Base-by-base conservation (phyloP, 805 yeast species). In the Metschnikowia henanensis region DNA sequence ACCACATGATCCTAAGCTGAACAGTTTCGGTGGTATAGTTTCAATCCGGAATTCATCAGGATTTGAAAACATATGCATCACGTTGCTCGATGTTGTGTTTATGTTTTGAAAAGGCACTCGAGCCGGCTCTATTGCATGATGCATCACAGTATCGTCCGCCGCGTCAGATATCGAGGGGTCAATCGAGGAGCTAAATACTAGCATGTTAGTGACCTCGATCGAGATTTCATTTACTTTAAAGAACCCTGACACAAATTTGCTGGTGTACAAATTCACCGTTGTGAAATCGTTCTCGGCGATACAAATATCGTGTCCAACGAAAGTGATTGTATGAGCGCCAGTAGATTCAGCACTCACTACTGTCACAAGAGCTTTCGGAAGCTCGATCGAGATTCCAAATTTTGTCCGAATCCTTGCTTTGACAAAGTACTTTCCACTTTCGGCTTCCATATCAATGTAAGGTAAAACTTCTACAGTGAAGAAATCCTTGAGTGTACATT, bases 401-500 rank as follows among this genome's bases (percentile, higher is more conserved):
- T 53, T 48, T 42, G 73, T 73, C 3, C 46, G 44, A 6, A 77
- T 31, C 0, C 51, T 45, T 4, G 77, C 45, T 8, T 59, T 63
- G 2, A 80, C 46, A 30, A 49, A 64, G 40, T 77, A 71, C 6
- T 48, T 53, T 51, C 77, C 77, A 23, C 30, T 26, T 3, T 20
- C 46, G 5, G 29, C 41, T 19, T 8, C 43, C 32, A 68, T 65
- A 5, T 58, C 51, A 10, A 80, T 58, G 39, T 57, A 65, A 0
- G 79, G 76, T 4, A 49, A 45, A 3, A 79, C 47, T 0, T 55
- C 41, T 5, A 70, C 53, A 1, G 53, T 49, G 43, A 79, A 74
- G 37, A 78, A 55, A 1, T 59, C 57, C 3, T 62, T 61, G 6
- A 76, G 49, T 0, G 70, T 62, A 29, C 54, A 70, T 5, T 55